Conservation (phyloP, 306 rosid genomes). For the Quillaja saponaria region DNA sequence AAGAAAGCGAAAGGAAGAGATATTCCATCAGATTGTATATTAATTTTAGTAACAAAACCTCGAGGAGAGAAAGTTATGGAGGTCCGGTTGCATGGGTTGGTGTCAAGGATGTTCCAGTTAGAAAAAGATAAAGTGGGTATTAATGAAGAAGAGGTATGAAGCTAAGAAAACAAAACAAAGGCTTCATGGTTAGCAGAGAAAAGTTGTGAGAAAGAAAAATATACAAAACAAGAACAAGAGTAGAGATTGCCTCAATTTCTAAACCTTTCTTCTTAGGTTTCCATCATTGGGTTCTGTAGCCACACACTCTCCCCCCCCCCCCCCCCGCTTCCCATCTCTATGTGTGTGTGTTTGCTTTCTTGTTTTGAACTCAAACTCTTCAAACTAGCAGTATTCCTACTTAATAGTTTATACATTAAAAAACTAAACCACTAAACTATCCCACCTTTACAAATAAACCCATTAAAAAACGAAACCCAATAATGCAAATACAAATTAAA, state of each 20-base stretch:
- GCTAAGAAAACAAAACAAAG: conserved; percentile 76
- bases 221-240: conserved; percentile 29
- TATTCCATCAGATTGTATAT: conserved; percentile 56
- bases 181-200: conserved; percentile 68
- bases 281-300: conserved; percentile 20
- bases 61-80: conserved; percentile 67
- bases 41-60: conserved; percentile 66
- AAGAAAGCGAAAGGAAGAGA: conserved; percentile 62
- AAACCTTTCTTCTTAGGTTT: conserved; percentile 48
- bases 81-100: conserved; percentile 88
- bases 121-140: conserved; percentile 51
- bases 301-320: conserved; percentile 33
- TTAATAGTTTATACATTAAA: not conserved
- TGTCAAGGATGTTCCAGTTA: conserved; percentile 65
- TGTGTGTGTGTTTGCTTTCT: conserved; percentile 46
- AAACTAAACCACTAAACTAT: conserved; percentile 12
- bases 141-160: conserved; percentile 49
- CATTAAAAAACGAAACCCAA: not conserved
- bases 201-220: conserved; percentile 25
- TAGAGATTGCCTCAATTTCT: conserved; percentile 53
- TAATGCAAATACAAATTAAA: not conserved
- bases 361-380: conserved; percentile 53
- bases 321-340: too few relatives aligned
- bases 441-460: conserved; percentile 2
- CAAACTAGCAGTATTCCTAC: conserved; percentile 5